Evolutionary conservation across 2,329 filamentous ascomycete species (phyloP), one percentile per base, ranked within the genome.

Genomic region (Hyphodiscus sp.): DNA sequence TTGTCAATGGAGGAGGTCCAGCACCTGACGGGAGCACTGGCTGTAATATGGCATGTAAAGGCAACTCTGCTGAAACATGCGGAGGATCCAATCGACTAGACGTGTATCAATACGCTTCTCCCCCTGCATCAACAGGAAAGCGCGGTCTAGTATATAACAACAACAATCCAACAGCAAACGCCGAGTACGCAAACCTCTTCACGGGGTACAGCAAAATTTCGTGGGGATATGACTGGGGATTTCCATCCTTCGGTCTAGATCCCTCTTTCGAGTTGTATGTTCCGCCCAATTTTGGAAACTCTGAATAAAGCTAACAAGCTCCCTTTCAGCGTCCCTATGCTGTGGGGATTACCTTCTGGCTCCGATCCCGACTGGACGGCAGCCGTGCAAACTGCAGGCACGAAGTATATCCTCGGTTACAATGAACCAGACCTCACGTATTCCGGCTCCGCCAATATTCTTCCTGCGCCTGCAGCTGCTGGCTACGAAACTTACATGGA

Each of bases 211-310:
- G 53, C 46, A 67, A 76, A 56, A 75, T 80, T 65, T 69, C 70
- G 45, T 88, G 83, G 80, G 77, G 71, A 42, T 86, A 86, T 76
- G 85, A 87, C 78, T 89, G 85, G 85, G 81, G 71, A 49, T 76
- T 76, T 46, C 57, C 57, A 11, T 69, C 71, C 54, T 71, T 71
- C 30, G 53, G 45, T 20, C 71, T 76, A 20, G 65, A 75, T 50
- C 55, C 63, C 16, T 65, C 67, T 26, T 66, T 82, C 64, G 73
- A 76, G 63, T 62, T 62, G 81, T 38, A 75, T 6, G 33, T 38
- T 6, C 4, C 4, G 5, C 11, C 13, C 33, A 15, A 2, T 38
- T 38, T 13, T 38, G 11, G 11, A 38, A 13, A 38, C 4, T 38
- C 13, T 13, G 5, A 13, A 13, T 10, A 2, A 6, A 2, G 4